Conservation (phyloP, 164 flowering plant genomes). For the Magnolia changhungtana region DNA sequence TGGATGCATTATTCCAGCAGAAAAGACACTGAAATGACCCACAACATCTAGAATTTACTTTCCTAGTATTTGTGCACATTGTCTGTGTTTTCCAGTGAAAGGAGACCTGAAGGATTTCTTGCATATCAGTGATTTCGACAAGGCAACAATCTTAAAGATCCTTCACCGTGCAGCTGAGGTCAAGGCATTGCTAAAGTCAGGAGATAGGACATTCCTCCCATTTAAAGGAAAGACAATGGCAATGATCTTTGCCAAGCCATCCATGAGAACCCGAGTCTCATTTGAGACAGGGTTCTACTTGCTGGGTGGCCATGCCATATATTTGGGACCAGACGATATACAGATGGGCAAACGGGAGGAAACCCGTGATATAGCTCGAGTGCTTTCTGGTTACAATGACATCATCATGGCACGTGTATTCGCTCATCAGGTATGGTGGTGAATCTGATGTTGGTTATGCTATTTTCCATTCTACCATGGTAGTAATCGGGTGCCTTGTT, state of each 20-base stretch:
- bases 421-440: slow-evolving; percentile 96
- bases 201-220: slow-evolving; percentile 78
- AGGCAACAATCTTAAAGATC: slow-evolving; percentile 69
- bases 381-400: slow-evolving; percentile 90
- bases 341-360: slow-evolving; percentile 99
- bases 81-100: slow-evolving; percentile 41
- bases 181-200: slow-evolving; percentile 77
- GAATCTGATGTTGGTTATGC: slow-evolving; percentile 28
- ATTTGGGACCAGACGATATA: slow-evolving; percentile 88
- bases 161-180: slow-evolving; percentile 78
- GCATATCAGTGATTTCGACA: slow-evolving; percentile 86
- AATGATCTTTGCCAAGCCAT: slow-evolving; percentile 97
- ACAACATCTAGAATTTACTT: background rate
- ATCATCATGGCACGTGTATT: slow-evolving; percentile 96
- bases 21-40: background rate
- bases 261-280: slow-evolving; percentile 95
- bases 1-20: too few species aligned
- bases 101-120: slow-evolving; percentile 64
- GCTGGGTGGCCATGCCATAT: slow-evolving; percentile 95
- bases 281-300: slow-evolving; percentile 93
- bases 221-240: slow-evolving; percentile 97
- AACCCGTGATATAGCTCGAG: slow-evolving; percentile 98
- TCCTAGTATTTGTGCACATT: background rate
- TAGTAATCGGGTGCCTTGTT: too few species aligned
- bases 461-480: too few species aligned